phyloP scores from a whole-genome alignment of 805 yeast genomes.

The Barnettozyma pratensis region DNA sequence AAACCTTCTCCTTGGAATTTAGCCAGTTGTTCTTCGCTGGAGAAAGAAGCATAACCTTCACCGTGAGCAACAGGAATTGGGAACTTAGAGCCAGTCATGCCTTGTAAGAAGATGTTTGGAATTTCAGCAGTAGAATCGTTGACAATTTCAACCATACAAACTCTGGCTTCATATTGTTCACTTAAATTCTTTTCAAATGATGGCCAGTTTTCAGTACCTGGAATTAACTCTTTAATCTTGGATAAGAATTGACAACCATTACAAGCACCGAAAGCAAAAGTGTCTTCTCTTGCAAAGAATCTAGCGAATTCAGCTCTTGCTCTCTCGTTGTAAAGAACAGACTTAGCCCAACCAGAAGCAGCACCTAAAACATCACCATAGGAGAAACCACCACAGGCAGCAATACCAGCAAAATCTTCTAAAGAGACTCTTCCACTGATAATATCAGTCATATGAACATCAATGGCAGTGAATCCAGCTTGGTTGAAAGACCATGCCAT shows the following conservation, averaged over 20 bases:
- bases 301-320: constrained; percentile 70
- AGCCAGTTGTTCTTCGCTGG: constrained; percentile 37
- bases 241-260: constrained; percentile 97
- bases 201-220: constrained; percentile 96
- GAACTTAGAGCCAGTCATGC: constrained; percentile 88
- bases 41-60: constrained; percentile 87
- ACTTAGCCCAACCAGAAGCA: constrained; percentile 98
- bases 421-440: constrained; percentile 66
- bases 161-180: constrained; percentile 97
- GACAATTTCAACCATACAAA: constrained; percentile 76
- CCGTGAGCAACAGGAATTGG: constrained; percentile 99
- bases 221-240: constrained; percentile 78
- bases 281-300: constrained; percentile 85
- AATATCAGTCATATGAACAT: constrained; percentile 95
- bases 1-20: constrained; percentile 48
- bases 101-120: constrained; percentile 67
- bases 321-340: constrained; percentile 77
- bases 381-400: constrained; percentile 99
- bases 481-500: constrained; percentile 96
- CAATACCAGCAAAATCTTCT: constrained; percentile 82
- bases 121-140: constrained; percentile 41
- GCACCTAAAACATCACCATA: constrained; percentile 99
- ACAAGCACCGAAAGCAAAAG: constrained; percentile 97
- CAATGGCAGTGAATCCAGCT: constrained; percentile 92
- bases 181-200: constrained; percentile 83